phyloP scores from a whole-genome alignment of 768 basidiomycete species.

The Lactarius sp. region DNA sequence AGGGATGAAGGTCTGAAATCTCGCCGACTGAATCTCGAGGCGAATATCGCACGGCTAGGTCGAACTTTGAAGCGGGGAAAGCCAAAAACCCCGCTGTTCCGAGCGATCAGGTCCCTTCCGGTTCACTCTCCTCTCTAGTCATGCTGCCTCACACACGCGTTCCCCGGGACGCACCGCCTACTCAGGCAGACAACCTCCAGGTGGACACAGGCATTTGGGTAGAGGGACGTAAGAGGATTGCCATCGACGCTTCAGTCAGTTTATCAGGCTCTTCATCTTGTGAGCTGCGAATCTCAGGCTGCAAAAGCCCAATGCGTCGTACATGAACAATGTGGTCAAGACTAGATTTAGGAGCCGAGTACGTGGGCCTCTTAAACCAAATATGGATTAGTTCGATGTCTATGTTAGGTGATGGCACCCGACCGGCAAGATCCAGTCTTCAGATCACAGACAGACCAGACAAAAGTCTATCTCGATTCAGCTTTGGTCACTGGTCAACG shows the following conservation, averaged over 20 bases:
- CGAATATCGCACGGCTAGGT: constrained; percentile 2
- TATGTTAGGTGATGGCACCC: neutral
- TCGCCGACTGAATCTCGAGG: constrained; percentile 14
- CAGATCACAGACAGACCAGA: constrained; percentile 11
- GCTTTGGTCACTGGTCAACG: too few species aligned
- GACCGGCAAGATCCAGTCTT: constrained; percentile 3
- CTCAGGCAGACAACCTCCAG: neutral
- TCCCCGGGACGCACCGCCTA: neutral
- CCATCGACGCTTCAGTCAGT: neutral
- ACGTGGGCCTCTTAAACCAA: constrained; percentile 11
- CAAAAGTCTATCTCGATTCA: constrained; percentile 21
- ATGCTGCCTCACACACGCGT: neutral
- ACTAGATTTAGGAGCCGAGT: neutral
- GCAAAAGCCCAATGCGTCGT: neutral
- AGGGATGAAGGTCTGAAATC: constrained; percentile 14
- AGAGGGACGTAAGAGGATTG: neutral
- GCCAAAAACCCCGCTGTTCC: constrained; percentile 18
- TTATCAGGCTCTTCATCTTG: neutral
- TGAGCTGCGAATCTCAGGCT: neutral
- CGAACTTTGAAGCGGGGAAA: constrained; percentile 1
- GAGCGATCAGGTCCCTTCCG: constrained; percentile 20
- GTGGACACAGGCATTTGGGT: neutral
- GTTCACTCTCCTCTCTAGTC: neutral
- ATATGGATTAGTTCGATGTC: constrained; percentile 2
- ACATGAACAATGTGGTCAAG: neutral